Percentiles rank a stretch among this genome's conserved stretches.
phyloP scores from a whole-genome alignment of 495 filamentous ascomycete genomes.

The Podospora pseudoanserina region DNA sequence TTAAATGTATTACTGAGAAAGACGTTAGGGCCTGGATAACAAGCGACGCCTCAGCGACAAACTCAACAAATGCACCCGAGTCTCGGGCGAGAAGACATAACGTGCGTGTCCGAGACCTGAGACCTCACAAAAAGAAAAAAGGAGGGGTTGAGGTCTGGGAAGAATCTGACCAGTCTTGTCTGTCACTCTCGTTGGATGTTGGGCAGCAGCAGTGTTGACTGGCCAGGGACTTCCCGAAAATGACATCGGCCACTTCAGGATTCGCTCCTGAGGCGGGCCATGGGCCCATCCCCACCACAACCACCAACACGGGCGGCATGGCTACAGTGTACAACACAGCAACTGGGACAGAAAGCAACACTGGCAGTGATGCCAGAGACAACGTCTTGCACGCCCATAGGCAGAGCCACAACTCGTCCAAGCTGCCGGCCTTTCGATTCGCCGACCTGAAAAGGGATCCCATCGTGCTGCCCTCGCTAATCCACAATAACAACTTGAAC shows the following conservation, averaged over 20 bases:
- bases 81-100: not conserved
- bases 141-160: not conserved
- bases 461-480: constrained; percentile 34
- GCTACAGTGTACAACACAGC: constrained; percentile 1
- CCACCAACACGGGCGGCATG: no score
- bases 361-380: constrained; percentile 19
- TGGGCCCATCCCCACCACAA: constrained; percentile 7
- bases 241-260: constrained; percentile 17
- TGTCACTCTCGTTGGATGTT: not conserved
- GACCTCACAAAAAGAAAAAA: not conserved
- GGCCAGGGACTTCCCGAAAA: constrained; percentile 9
- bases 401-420: constrained; percentile 48
- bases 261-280: constrained; percentile 5
- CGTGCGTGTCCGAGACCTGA: not conserved
- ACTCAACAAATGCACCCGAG: not conserved
- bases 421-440: constrained; percentile 48
- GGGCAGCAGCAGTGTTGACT: not conserved
- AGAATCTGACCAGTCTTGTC: not conserved
- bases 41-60: not conserved
- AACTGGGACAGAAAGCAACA: constrained; percentile 16
- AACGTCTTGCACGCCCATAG: constrained; percentile 43
- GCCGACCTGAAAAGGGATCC: constrained; percentile 45
- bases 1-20: not conserved
- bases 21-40: no score
- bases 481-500: constrained; percentile 8